Conservation (phyloP, 768 basidiomycete species). For the Mycena haematopus region DNA sequence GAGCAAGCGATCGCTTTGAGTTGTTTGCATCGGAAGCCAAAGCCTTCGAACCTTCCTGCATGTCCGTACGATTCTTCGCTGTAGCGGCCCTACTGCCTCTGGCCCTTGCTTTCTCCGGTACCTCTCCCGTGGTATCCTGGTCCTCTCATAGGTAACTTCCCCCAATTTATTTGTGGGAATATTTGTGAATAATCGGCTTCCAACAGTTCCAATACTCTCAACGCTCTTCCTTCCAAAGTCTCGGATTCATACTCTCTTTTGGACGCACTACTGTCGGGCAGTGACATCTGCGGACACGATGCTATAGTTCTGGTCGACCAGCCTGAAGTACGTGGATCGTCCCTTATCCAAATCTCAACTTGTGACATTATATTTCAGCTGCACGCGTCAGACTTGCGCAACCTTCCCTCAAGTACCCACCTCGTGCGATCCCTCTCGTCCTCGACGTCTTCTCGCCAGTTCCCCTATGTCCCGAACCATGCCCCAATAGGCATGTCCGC, state of each 20-base stretch:
- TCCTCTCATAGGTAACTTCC: conserved; percentile 63
- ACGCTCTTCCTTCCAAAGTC: conserved; percentile 44
- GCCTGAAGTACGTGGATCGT: conserved; percentile 61
- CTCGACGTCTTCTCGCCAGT: conserved; percentile 63
- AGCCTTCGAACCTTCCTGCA: conserved; percentile 35
- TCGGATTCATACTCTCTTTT: conserved; percentile 45
- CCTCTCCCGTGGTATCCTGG: conserved; percentile 74
- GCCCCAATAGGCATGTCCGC: conserved; percentile 37
- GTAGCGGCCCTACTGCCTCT: conserved; percentile 53
- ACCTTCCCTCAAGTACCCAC: conserved; percentile 57
- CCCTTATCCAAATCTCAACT: background rate
- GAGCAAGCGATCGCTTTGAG: background rate
- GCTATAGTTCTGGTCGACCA: conserved; percentile 74
- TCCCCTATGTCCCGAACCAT: conserved; percentile 59
- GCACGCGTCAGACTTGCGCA: conserved; percentile 78
- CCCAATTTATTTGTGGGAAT: background rate
- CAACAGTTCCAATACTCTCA: conserved; percentile 56
- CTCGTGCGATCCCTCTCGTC: conserved; percentile 54
- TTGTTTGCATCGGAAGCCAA: conserved; percentile 10
- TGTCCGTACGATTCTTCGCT: conserved; percentile 51
- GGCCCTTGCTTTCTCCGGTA: conserved; percentile 64
- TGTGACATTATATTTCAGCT: conserved; percentile 48
- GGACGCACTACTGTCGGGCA: conserved; percentile 48
- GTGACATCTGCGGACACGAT: conserved; percentile 66
- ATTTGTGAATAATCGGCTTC: background rate